phyloP scores from a whole-genome alignment of 2,329 filamentous ascomycete genomes.

The Penicillium psychrosexuale region DNA sequence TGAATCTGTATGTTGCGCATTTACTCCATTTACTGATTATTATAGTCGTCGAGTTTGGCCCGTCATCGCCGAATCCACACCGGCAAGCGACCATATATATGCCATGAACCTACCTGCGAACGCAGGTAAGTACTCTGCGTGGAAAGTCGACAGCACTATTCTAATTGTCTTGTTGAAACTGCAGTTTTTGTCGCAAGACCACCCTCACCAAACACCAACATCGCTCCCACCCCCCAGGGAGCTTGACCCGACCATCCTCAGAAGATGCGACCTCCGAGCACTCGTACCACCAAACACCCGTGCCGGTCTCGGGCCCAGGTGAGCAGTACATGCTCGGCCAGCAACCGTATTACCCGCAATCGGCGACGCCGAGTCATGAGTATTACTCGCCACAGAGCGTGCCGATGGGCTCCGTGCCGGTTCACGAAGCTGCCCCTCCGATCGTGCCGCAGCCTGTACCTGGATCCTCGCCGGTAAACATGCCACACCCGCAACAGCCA shows the following conservation, averaged over 20 bases:
- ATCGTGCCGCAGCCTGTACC: conserved; percentile 33
- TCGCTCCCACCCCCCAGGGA: conserved; percentile 37
- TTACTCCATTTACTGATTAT: conserved; percentile 7
- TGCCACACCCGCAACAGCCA: conserved; percentile 24
- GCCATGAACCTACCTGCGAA: conserved; percentile 40
- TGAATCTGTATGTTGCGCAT: not conserved
- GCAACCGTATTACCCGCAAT: conserved; percentile 36
- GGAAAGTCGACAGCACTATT: not conserved
- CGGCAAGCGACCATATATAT: conserved; percentile 42
- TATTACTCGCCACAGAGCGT: conserved; percentile 37
- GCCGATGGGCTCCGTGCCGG: conserved; percentile 31
- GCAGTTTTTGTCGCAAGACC: conserved; percentile 42
- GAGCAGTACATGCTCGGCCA: conserved; percentile 38
- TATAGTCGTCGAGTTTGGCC: conserved; percentile 41
- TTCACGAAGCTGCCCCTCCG: conserved; percentile 29
- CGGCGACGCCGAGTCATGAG: conserved; percentile 35
- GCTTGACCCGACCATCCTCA: conserved; percentile 34
- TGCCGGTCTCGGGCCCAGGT: conserved; percentile 29
- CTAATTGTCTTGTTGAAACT: conserved; percentile 4
- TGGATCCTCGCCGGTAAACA: conserved; percentile 29
- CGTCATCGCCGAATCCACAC: conserved; percentile 42
- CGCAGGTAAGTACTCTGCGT: conserved; percentile 29
- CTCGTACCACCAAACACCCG: conserved; percentile 31
- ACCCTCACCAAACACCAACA: conserved; percentile 43
- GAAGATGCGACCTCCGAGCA: conserved; percentile 39